Percentiles rank a stretch among this genome's conserved stretches.
Evolutionary conservation across 177 flowering plant species (phyloP).

Genomic region (Tripterygium wilfordii): DNA sequence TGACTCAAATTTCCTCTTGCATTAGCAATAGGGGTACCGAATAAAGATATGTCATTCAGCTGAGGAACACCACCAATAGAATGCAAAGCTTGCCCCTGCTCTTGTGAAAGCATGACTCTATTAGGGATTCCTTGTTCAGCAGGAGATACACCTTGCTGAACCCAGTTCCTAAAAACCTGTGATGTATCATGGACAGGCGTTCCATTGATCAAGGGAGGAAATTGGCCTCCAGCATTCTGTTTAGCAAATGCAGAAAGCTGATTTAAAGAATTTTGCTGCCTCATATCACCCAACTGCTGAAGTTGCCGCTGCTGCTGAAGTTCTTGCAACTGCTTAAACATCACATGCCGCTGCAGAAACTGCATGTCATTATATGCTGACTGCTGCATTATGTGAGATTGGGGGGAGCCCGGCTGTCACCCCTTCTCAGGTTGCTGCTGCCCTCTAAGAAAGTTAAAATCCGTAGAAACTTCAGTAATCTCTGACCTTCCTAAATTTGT

Average conservation of each 20-base stretch:
- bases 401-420: conserved; percentile 38
- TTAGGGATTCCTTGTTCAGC: conserved; percentile 26
- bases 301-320: conserved; percentile 47
- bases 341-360: conserved; percentile 41
- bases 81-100: conserved; percentile 29
- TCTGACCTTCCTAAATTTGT: conserved; percentile 26
- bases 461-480: conserved; percentile 33
- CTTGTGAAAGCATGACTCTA: conserved; percentile 32
- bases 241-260: conserved; percentile 25
- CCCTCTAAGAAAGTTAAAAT: conserved; percentile 50
- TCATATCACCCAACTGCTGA: conserved; percentile 30
- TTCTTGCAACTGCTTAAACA: conserved; percentile 52
- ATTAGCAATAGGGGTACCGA: conserved; percentile 41
- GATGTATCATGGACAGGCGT: conserved; percentile 36
- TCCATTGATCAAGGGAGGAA: conserved; percentile 27
- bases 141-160: conserved; percentile 30
- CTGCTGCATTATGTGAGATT: conserved; percentile 41
- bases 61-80: conserved; percentile 40
- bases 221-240: conserved; percentile 20
- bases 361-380: conserved; percentile 47
- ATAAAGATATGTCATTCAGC: conserved; percentile 51
- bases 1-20: conserved; percentile 25
- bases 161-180: conserved; percentile 29
- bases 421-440: conserved; percentile 45
- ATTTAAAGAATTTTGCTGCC: conserved; percentile 24